Base-by-base conservation (phyloP, 1,139 yeast species). In the Hansenula anomala region DNA sequence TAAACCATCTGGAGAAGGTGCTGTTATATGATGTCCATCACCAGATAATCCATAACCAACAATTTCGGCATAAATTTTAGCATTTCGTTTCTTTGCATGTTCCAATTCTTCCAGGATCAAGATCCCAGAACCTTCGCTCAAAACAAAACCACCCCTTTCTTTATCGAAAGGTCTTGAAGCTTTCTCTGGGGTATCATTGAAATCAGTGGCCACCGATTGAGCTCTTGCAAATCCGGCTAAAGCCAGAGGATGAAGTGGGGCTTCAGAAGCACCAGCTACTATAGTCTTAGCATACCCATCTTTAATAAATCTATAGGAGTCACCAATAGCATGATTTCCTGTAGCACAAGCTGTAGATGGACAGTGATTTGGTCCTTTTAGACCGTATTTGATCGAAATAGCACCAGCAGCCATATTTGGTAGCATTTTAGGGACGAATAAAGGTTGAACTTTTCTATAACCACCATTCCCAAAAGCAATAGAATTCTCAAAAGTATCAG, bases 291-390 rank as follows among this genome's bases (percentile, higher is more conserved):
- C 88, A 64, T 84, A 84, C 3, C 88, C 95, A 43, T 80, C 78
- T 45, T 71, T 67, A 43, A 94, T 86, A 56, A 89, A 82, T 50
- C 90, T 77, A 49, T 71, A 77, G 0, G 96, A 97, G 56, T 94
- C 99, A 3, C 98, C 97, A 40, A 94, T 81, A 0, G 97, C 77
- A 56, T 92, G 95, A 24, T 86, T 75, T 0, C 99, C 99, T 0
- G 98, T 89, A 4, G 98, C 96, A 66, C 99, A 94, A 1, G 98
- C 98, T 0, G 97, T 89, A 1, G 96, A 77, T 0, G 82, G 94
- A 0, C 96, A 69, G 57, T 89, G 96, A 40, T 86, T 78, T 2
- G 96, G 96, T 0, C 98, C 99, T 49, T 73, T 67, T 26, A 88
- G 63, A 3, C 85, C 83, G 54, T 80, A 76, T 48, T 76, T 73